phyloP scores from a whole-genome alignment of 176 grass and related monocot species.

The maize (Zea mays) region DNA sequence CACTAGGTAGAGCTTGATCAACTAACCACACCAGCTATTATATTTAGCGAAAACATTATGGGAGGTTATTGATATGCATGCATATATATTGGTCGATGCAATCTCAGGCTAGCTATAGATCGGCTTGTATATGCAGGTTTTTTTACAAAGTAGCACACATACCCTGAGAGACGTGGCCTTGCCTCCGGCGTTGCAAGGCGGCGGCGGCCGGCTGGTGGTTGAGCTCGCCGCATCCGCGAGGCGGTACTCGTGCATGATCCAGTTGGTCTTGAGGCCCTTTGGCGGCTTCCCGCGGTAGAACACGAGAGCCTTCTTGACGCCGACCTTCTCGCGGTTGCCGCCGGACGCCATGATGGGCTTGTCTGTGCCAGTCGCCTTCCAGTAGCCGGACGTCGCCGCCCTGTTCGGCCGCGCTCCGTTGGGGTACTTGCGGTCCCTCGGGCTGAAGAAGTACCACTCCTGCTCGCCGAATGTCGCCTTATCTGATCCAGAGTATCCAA shows the following conservation, averaged over 20 bases:
- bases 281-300: conserved; percentile 89
- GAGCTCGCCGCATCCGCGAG: conserved; percentile 50
- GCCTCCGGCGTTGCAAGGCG: conserved; percentile 11
- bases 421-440: conserved; percentile 90
- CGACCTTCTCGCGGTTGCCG: conserved; percentile 60
- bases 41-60: neutral
- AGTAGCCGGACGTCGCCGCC: conserved; percentile 90
- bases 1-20: conserved; percentile 42
- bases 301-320: conserved; percentile 90
- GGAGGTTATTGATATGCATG: neutral
- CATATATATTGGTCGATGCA: neutral
- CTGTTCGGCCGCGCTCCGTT: conserved; percentile 84
- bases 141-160: neutral
- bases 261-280: conserved; percentile 81
- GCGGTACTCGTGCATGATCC: conserved; percentile 99
- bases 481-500: conserved; percentile 39
- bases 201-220: neutral
- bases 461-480: conserved; percentile 86
- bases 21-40: neutral
- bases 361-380: conserved; percentile 96
- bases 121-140: neutral
- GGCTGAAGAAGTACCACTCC: conserved; percentile 99
- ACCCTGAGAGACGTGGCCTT: conserved; percentile 74
- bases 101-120: neutral
- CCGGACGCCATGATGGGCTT: conserved; percentile 67